Evolutionary conservation across 2,329 filamentous ascomycete genomes (phyloP).

Genomic region (Nigrospora sphaerica): DNA sequence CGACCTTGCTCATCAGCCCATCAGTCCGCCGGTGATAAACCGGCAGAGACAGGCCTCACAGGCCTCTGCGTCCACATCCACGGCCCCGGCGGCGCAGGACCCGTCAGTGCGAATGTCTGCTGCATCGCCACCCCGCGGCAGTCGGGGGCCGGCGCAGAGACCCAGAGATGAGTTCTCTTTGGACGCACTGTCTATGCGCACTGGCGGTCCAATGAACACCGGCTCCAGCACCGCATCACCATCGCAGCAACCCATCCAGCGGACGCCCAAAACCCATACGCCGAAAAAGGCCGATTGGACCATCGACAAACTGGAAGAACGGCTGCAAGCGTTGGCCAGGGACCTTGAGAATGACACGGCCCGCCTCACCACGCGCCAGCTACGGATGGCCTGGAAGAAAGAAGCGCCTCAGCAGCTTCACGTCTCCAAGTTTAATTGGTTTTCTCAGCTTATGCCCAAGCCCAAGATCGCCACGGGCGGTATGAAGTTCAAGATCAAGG

Average conservation of each 20-base stretch:
- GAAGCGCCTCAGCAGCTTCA: constrained; percentile 30
- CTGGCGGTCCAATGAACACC: constrained; percentile 7
- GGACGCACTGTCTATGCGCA: constrained; percentile 8
- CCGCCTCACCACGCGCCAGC: constrained; percentile 32
- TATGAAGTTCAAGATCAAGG: constrained; percentile 46
- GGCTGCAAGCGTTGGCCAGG: constrained; percentile 30
- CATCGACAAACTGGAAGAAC: constrained; percentile 31
- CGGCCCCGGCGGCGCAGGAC: no score
- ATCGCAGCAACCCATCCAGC: constrained; percentile 11
- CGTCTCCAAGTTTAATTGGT: constrained; percentile 37
- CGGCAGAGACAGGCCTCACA: no score
- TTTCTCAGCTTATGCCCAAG: constrained; percentile 33
- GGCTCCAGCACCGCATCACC: constrained; percentile 10
- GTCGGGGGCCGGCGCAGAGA: constrained; percentile 10
- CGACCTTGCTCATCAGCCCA: no score
- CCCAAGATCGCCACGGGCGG: constrained; percentile 26
- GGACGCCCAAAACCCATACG: constrained; percentile 23
- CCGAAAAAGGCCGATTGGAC: constrained; percentile 32
- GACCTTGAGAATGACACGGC: constrained; percentile 39
- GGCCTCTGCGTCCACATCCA: no score
- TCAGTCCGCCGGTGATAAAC: no score
- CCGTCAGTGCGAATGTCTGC: constrained; percentile 8
- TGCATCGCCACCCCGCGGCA: constrained; percentile 10
- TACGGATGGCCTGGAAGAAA: constrained; percentile 35
- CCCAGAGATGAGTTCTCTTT: constrained; percentile 10